Conservation (phyloP, 2,329 filamentous ascomycete genomes). For the Dothiorella sarmentorum region DNA sequence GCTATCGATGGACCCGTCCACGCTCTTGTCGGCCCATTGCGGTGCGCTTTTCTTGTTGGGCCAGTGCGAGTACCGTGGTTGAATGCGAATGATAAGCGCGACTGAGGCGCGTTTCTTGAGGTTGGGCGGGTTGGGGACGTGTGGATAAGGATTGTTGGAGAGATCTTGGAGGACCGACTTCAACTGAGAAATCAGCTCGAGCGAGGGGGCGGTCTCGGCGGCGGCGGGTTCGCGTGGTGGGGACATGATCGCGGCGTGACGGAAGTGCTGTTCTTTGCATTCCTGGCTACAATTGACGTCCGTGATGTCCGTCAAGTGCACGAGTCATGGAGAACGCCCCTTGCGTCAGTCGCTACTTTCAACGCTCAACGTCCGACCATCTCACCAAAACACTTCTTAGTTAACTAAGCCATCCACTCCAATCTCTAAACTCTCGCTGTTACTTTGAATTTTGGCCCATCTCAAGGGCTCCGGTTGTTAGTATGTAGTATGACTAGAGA, state of each 20-base stretch:
- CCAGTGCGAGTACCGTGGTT: slow-evolving; percentile 56
- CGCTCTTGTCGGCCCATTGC: neutral
- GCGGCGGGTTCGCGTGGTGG: slow-evolving; percentile 9
- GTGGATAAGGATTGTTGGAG: slow-evolving; percentile 46
- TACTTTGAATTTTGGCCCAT: too few relatives aligned
- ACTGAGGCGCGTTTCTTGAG: slow-evolving; percentile 62
- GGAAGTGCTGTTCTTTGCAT: neutral
- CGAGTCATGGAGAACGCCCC: neutral
- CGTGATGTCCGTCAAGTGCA: neutral
- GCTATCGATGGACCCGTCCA: slow-evolving; percentile 32
- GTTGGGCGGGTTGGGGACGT: slow-evolving; percentile 47
- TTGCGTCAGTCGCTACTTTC: neutral
- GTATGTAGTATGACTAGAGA: too few relatives aligned
- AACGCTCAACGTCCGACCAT: neutral
- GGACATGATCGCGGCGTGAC: slow-evolving; percentile 4
- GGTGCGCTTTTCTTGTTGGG: slow-evolving; percentile 28
- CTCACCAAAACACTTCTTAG: too few relatives aligned
- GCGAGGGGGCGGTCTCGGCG: slow-evolving; percentile 7
- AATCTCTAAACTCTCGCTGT: too few relatives aligned
- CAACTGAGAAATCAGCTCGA: slow-evolving; percentile 38
- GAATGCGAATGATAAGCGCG: slow-evolving; percentile 61
- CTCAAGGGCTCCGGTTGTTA: too few relatives aligned
- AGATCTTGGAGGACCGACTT: slow-evolving; percentile 43
- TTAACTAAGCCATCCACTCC: too few relatives aligned
- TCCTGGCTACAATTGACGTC: neutral